phyloP scores from a whole-genome alignment of 2,329 filamentous ascomycete species.

The Botrytis hyacinthi region DNA sequence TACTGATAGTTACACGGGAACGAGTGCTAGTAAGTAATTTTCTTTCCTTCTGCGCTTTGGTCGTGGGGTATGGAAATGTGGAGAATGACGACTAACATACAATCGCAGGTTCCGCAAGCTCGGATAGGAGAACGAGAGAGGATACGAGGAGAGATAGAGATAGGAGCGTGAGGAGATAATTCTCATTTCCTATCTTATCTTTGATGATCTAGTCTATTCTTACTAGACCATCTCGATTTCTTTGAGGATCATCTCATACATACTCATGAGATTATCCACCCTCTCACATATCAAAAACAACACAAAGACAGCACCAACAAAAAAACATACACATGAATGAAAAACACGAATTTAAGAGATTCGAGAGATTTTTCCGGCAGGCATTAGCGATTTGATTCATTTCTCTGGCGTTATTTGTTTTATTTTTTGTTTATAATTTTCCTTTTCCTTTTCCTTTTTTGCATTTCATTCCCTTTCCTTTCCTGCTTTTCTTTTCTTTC shows the following conservation, averaged over 20 bases:
- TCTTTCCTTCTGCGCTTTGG: neutral
- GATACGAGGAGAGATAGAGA: constrained; percentile 25
- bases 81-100: constrained; percentile 19
- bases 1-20: constrained; percentile 38
- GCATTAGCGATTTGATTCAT: constrained; percentile 17
- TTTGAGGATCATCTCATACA: neutral
- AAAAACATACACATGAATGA: neutral
- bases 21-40: constrained; percentile 37
- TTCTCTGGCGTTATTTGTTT: constrained; percentile 13
- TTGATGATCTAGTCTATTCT: neutral
- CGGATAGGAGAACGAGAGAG: constrained; percentile 35
- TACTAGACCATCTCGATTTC: neutral
- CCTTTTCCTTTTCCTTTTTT: neutral
- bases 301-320: neutral
- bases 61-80: neutral
- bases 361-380: neutral
- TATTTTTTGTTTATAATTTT: constrained; percentile 3
- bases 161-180: constrained; percentile 16
- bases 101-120: constrained; percentile 34
- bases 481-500: neutral
- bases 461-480: neutral
- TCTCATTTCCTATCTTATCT: neutral
- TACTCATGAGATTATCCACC: neutral
- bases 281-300: neutral
- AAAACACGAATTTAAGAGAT: neutral